Evolutionary conservation across 1,284 basidiomycete genomes (phyloP), one percentile per base, ranked within the genome.

Genomic region (Exobasidium rhododendri): DNA sequence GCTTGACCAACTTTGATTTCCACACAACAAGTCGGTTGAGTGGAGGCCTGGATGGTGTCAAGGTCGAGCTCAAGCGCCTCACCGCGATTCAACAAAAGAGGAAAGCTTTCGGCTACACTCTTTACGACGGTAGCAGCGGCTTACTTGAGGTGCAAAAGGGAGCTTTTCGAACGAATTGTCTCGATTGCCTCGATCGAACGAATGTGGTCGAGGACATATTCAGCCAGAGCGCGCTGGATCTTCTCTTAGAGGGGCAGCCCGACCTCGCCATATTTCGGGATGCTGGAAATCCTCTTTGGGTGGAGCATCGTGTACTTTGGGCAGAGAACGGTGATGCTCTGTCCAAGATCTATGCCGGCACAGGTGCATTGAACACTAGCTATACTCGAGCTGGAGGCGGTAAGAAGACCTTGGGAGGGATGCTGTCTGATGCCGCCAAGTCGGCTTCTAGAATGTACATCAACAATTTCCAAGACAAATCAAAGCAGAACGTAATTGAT

Each of bases 101-200:
- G 65, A 90, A 94, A 75, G 84, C 83, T 53, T 94, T 91, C 75
- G 92, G 91, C 1, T 97, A 91, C 81, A 89, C 89, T 1, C 63
- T 76, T 43, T 74, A 55, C 24, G 68, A 69, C 84, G 65, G 83
- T 87, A 29, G 84, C 86, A 61, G 62, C 6, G 31, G 57, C 5
- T 13, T 71, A 22, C 28, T 67, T 13, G 35, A 62, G 24, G 57
- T 58, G 5, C 96, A 99, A 78, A 86, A 86, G 58, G 96, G 96
- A 3, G 86, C 92, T 7, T 97, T 98, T 80, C 84, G 96, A 57
- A 90, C 89, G 13, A 99, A 99, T 77, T 99, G 94, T 79, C 83
- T 98, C 53, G 94, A 97, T 79, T 97, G 93, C 79, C 83, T 97
- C 65, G 94, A 97, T 77, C 88, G 96, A 43, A 99, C 96, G n/a